Evolutionary conservation across 2,329 filamentous ascomycete genomes (phyloP), one percentile per base, ranked within the genome.

Genomic region (Tolypocladium cylindrosporum): DNA sequence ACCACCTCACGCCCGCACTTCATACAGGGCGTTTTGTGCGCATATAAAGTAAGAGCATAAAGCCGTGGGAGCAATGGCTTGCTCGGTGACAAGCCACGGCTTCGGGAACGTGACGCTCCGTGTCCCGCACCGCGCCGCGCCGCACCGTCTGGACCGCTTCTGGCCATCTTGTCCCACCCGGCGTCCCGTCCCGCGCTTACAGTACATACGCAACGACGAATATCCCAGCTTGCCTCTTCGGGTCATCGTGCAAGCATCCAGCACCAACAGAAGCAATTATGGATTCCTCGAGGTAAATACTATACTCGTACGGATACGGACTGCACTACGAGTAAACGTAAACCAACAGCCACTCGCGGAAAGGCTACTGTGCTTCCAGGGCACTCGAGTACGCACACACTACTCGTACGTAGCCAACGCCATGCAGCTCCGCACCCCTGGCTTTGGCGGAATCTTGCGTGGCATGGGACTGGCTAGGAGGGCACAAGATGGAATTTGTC

Each of bases 211-310:
- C 14, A 8, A 40, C 16, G 2, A 9, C 45, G 24, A 8, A 31
- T 31, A 16, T 8, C 48, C 48, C 27, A 50, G 27, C 48, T 36
- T 34, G 48, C 48, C 31, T 52, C 48, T 13, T 8, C 9, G 16
- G 3, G 31, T 36, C 45, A n/a, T 19, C 27, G 31, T 36, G 27
- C 45, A 34, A 36, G 16, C 27, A n/a, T 45, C 24, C 42, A 19
- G 41, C 24, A 27, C 40, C 14, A 39, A 53, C 60, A 69, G 59
- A 69, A 69, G 67, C 65, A 69, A 69, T 66, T 67, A 65, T 69
- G 66, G 63, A 67, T 69, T 61, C 59, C 65, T 55, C 67, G 65
- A 45, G 66, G 54, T 62, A 69, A 69, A 66, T 66, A 61, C 61
- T 31, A 66, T 66, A 61, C 61, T 31, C 27, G 27, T 31, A 31